Base-by-base conservation (phyloP, 1,284 basidiomycete genomes). In the Cutaneotrichosporon dermatis region DNA sequence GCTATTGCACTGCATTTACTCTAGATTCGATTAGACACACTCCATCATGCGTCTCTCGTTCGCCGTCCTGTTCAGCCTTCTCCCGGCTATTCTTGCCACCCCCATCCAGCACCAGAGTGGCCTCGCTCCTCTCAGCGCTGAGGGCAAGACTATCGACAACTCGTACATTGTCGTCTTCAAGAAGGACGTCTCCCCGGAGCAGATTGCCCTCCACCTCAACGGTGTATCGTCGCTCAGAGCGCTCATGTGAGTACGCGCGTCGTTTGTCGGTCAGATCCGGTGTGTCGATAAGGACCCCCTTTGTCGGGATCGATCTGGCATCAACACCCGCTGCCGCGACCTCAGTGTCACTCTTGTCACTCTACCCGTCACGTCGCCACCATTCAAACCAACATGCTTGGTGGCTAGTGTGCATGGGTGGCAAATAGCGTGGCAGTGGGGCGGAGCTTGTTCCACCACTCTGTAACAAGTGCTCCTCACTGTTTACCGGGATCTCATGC, bases 101-200 rank as follows among this genome's bases (percentile, higher is more conserved):
- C 72, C 75, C 35, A 69, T 72, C 59, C 51, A 62, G 41, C 58
- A 55, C 39, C 57, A 64, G 43, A 55, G 55, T 15, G 57, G 57
- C 37, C 51, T 77, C 13, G 74, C 75, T 8, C 73, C 76, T 55
- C 67, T 77, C 65, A 55, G 39, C 36, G 59, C 76, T 84, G 54
- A 71, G 77, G 66, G 79, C 72, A 40, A 61, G 40, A 54, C 57
- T 16, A 81, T 94, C 69, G 87, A 90, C 79, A 87, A 91, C 81
- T 88, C 88, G 34, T 97, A 96, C 81, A 92, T 96, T 63, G 84
- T 96, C 76, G 84, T 91, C 75, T 82, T 96, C 71, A 92, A 90
- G 82, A 83, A 86, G 65, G 86, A 84, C 60, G 69, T 86, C 8
- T 80, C 84, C 11, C 69, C 82, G 13, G 76, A 80, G 16, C 78